phyloP scores from a whole-genome alignment of 2,329 filamentous ascomycete species.

The Neonectria sp. region DNA sequence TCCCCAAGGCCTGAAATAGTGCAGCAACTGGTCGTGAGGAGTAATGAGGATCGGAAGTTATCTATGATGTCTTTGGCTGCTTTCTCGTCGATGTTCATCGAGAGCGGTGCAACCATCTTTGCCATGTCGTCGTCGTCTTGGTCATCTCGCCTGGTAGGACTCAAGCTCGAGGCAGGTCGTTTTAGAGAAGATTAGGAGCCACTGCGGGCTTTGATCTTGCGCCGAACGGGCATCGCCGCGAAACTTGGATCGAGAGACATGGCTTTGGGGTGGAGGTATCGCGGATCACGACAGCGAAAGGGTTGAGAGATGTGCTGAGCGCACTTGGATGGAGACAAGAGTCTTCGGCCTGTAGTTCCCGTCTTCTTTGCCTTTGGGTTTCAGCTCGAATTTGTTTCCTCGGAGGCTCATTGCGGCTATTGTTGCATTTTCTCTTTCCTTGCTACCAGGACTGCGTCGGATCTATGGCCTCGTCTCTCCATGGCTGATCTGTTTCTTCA shows the following conservation, averaged over 20 bases:
- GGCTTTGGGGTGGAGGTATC: conserved; percentile 19
- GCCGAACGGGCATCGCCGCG: conserved; percentile 10
- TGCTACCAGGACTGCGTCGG: too few relatives aligned
- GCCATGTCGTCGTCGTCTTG: conserved; percentile 2
- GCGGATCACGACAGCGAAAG: conserved; percentile 24
- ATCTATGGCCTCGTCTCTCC: too few relatives aligned
- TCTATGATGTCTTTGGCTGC: neutral
- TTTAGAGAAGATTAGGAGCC: conserved; percentile 10
- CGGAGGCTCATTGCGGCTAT: too few relatives aligned
- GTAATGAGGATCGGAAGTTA: conserved; percentile 19
- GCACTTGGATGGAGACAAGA: too few relatives aligned
- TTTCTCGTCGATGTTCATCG: conserved; percentile 1
- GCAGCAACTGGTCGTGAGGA: conserved; percentile 15
- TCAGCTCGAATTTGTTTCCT: too few relatives aligned
- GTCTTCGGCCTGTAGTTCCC: too few relatives aligned
- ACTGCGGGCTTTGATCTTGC: conserved; percentile 10
- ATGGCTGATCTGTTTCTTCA: too few relatives aligned
- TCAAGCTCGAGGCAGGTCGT: conserved; percentile 12
- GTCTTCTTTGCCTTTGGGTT: too few relatives aligned
- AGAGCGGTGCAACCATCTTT: conserved; percentile 12
- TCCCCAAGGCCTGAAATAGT: conserved; percentile 33
- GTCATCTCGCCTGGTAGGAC: conserved; percentile 14
- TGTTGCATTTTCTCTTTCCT: too few relatives aligned
- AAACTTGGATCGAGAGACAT: conserved; percentile 10
- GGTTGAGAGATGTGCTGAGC: conserved; percentile 4